Percentiles rank a stretch among this genome's conserved stretches.
Conservation (phyloP, 306 rosid genomes). For the Fragaria ananassa region DNA sequence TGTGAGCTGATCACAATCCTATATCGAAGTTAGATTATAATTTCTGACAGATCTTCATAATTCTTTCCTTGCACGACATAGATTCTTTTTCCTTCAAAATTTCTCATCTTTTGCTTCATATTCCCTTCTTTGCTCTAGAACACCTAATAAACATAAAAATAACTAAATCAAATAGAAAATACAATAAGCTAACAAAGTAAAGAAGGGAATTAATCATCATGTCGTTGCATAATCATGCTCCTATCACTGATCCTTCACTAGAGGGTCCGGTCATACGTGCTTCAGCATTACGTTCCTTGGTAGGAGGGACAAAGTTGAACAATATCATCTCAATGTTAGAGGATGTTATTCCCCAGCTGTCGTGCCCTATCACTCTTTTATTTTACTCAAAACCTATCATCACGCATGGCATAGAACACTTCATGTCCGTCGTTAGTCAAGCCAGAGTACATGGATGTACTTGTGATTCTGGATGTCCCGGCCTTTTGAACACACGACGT, state of each 20-base stretch:
- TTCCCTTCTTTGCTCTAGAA: too few relatives aligned
- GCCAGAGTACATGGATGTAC: constrained; percentile 59
- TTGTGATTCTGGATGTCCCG: constrained; percentile 76
- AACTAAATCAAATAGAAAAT: too few relatives aligned
- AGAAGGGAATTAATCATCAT: too few relatives aligned
- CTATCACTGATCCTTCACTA: constrained; percentile 56
- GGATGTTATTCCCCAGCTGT: constrained; percentile 74
- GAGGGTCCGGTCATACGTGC: constrained; percentile 98
- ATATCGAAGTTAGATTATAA: too few relatives aligned
- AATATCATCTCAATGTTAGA: constrained; percentile 66
- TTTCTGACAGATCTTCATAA: too few relatives aligned
- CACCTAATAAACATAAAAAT: too few relatives aligned
- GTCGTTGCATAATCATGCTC: too few relatives aligned
- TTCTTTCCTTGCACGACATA: too few relatives aligned
- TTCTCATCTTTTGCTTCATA: too few relatives aligned
- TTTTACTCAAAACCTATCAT: constrained; percentile 77
- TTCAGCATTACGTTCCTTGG: constrained; percentile 79
- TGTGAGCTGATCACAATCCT: too few relatives aligned
- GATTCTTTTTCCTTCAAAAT: too few relatives aligned
- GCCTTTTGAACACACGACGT: constrained; percentile 64
- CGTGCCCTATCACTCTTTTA: constrained; percentile 74
- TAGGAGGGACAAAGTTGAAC: constrained; percentile 63
- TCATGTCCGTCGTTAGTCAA: constrained; percentile 61
- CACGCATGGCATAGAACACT: constrained; percentile 58
- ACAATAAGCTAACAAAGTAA: too few relatives aligned